Base-by-base conservation (phyloP, 1,284 basidiomycete species). In the Taiwanofungus camphoratus region DNA sequence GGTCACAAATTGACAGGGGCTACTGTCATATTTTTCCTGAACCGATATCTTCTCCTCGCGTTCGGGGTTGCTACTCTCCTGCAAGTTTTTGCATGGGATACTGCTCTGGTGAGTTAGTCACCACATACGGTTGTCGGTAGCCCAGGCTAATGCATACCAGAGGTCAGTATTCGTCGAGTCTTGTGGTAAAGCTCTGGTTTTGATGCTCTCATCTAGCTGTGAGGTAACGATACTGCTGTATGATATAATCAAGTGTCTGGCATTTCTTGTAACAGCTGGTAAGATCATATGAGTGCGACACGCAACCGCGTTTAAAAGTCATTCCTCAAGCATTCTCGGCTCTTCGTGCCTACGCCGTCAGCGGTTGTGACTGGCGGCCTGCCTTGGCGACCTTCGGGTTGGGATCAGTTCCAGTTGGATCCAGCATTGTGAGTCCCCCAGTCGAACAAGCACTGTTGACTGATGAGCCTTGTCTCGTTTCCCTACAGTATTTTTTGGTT, bases 21-120 rank as follows among this genome's bases (percentile, higher is more conserved):
- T 13, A 45, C 44, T 4, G 33, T 50, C 39, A 36, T 53, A 2
- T 53, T 50, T 23, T 26, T 49, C 13, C 26, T 50, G n/a, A 53
- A 53, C 27, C 44, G 49, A 9, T 53, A 53, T 24, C 30, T 46
- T 20, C 44, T 46, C 18, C 27, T 50, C 9, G 22, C 42, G 6
- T 35, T 48, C 3, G 49, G 49, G 20, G 19, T 44, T 4, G 27
- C 45, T 5, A 32, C 41, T 12, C 13, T 50, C 4, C 19, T 45
- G 13, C 34, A 41, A 20, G 44, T 42, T 0, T 41, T 45, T 6
- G 16, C 16, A 18, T 36, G 31, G 31, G 30, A 47, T 42, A 43
- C 36, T 34, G 24, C 27, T n/a, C 20, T 42, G 1, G 34, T 44
- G 12, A 24, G 18, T 35, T 3, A 31, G 12, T 16, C 0, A 16